These are phyloP conservation scores for Megacollybia marginata DNA, from an alignment of 768 basidiomycete genomes.

Conservation along the genomic window DNA sequence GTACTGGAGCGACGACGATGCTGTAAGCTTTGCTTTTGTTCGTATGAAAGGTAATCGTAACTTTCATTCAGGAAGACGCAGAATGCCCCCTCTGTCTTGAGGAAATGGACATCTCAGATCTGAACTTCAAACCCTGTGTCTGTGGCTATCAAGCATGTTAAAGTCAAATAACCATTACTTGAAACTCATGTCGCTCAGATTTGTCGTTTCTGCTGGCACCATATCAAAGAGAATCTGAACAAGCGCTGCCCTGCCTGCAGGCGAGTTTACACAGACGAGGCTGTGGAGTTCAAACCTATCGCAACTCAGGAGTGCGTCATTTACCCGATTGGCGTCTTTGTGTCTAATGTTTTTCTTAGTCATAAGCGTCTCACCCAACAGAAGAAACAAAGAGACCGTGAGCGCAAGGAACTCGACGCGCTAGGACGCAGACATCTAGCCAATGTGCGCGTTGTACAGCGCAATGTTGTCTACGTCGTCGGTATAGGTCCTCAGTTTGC, in stretches of 20 bases:
- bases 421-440: conserved; percentile 80
- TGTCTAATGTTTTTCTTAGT: conserved; percentile 32
- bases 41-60: conserved; percentile 8
- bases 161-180: too few relatives aligned
- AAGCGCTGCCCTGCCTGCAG: conserved; percentile 96
- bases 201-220: conserved; percentile 98
- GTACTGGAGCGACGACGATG: conserved; percentile 94
- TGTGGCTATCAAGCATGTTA: conserved; percentile 88
- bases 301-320: conserved; percentile 85
- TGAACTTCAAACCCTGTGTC: conserved; percentile 98
- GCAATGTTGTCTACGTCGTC: conserved; percentile 92
- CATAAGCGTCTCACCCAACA: conserved; percentile 92
- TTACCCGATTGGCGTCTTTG: neutral
- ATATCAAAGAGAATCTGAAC: conserved; percentile 94
- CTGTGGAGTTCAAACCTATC: conserved; percentile 92
- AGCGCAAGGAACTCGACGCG: conserved; percentile 89
- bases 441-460: conserved; percentile 94
- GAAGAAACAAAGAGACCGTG: conserved; percentile 91
- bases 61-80: conserved; percentile 74
- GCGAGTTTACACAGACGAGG: conserved; percentile 85
- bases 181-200: conserved; percentile 45
- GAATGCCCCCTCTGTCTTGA: conserved; percentile 98
- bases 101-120: conserved; percentile 97
- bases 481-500: conserved; percentile 92
- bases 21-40: conserved; percentile 35